Evolutionary conservation across 2,329 filamentous ascomycete genomes (phyloP).

Genomic region (Alternaria gansuensis): DNA sequence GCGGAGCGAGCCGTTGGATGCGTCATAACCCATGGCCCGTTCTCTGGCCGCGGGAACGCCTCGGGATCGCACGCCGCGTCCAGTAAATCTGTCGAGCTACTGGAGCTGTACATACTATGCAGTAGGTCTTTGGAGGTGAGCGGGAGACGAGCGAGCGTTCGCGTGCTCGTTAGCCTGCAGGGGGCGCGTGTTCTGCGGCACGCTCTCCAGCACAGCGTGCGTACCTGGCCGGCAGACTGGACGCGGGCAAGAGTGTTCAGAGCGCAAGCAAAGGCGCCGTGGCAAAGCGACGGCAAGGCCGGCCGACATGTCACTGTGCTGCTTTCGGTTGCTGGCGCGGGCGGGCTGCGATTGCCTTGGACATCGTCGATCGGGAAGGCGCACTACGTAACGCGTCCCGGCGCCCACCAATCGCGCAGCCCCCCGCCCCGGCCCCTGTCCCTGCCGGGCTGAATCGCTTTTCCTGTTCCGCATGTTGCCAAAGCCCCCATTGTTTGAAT

Average conservation of each 20-base stretch:
- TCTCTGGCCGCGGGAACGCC: not conserved
- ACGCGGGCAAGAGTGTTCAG: no score
- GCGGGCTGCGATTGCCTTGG: constrained; percentile 8
- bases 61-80: not conserved
- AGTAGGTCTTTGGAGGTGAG: not conserved
- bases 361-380: constrained; percentile 16
- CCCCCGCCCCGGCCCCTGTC: not conserved
- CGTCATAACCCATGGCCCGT: not conserved
- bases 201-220: no score
- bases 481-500: constrained; percentile 20
- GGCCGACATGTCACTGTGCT: not conserved
- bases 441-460: constrained; percentile 19
- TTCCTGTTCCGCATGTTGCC: constrained; percentile 20
- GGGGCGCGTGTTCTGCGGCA: no score
- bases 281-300: not conserved
- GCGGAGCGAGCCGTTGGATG: constrained; percentile 1
- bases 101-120: not conserved
- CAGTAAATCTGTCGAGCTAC: not conserved
- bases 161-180: no score
- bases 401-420: constrained; percentile 12
- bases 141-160: no score
- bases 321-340: not conserved
- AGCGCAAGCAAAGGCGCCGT: not conserved
- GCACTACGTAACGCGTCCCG: constrained; percentile 16
- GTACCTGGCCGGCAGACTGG: no score